Conservation (phyloP, 192 early-diverging fungal genomes). For the Phlyctochytrium arcticum region DNA sequence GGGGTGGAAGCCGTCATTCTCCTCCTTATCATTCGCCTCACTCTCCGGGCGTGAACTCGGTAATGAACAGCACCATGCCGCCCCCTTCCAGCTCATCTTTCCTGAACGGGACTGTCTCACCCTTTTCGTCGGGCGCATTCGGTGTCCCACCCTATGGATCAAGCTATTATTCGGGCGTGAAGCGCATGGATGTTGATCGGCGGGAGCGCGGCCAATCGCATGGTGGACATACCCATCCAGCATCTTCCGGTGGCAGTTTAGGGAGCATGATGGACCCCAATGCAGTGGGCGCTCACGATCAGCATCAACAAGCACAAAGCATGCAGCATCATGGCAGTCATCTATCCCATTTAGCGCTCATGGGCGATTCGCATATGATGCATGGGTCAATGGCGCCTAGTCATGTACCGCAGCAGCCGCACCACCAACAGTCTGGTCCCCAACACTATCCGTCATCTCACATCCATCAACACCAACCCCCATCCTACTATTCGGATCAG, state of each 20-base stretch:
- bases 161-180: constrained; percentile 11
- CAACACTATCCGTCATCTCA: too few species aligned
- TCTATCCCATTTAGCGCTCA: too few species aligned
- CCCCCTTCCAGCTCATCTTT: constrained; percentile 5
- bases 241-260: not conserved
- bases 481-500: too few species aligned
- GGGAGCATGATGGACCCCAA: not conserved
- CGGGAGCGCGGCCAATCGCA: not conserved
- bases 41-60: not conserved
- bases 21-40: not conserved
- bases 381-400: too few species aligned
- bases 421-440: too few species aligned
- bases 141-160: constrained; percentile 14
- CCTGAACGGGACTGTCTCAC: constrained; percentile 2
- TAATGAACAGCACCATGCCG: not conserved
- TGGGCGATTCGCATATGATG: too few species aligned
- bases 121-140: constrained; percentile 12
- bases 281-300: too few species aligned
- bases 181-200: constrained; percentile 10
- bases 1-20: too few species aligned
- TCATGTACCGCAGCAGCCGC: too few species aligned
- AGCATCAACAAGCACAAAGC: too few species aligned
- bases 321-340: too few species aligned
- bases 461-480: too few species aligned
- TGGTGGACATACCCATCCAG: not conserved